Evolutionary conservation across 73 alveolate genomes (phyloP).

Genomic region (Diophrys sp.): DNA sequence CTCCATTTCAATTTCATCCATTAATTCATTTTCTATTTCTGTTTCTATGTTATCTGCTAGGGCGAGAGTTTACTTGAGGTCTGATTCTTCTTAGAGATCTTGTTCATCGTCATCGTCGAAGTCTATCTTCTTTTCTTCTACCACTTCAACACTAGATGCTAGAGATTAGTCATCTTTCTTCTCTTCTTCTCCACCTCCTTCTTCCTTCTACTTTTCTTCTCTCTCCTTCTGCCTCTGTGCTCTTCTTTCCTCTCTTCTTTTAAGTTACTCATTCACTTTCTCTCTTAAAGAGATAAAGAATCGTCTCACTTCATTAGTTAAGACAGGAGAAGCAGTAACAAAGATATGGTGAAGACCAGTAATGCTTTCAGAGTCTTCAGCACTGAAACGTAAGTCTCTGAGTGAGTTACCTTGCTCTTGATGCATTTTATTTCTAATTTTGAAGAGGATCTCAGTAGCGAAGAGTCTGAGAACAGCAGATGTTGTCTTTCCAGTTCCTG

Average conservation of each 20-base stretch:
- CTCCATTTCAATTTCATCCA: not conserved
- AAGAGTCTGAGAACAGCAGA: conserved; percentile 59
- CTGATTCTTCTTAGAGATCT: conserved; percentile 39
- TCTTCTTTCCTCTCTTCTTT: conserved; percentile 29
- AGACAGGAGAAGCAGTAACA: conserved; percentile 73
- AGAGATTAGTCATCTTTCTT: not conserved
- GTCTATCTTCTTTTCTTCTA: not conserved
- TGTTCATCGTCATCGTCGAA: conserved; percentile 49
- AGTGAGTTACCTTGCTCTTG: not conserved
- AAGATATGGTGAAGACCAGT: conserved; percentile 49
- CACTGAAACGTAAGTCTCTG: not conserved
- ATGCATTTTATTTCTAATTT: conserved; percentile 9
- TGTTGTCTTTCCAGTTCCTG: conserved; percentile 85
- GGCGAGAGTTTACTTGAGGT: conserved; percentile 40
- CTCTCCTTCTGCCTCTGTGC: conserved; percentile 17
- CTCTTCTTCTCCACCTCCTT: not conserved
- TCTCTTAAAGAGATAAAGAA: conserved; percentile 43
- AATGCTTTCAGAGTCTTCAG: conserved; percentile 31
- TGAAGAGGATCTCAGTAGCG: conserved; percentile 55
- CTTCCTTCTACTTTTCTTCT: conserved; percentile 4
- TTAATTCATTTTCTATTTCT: not conserved
- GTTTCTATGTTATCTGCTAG: not conserved
- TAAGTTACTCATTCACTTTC: conserved; percentile 13
- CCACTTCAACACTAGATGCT: conserved; percentile 27
- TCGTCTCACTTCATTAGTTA: conserved; percentile 71